Evolutionary conservation across 2,329 filamentous ascomycete species (phyloP), one percentile per base, ranked within the genome.

Genomic region (Xylaria sp.): DNA sequence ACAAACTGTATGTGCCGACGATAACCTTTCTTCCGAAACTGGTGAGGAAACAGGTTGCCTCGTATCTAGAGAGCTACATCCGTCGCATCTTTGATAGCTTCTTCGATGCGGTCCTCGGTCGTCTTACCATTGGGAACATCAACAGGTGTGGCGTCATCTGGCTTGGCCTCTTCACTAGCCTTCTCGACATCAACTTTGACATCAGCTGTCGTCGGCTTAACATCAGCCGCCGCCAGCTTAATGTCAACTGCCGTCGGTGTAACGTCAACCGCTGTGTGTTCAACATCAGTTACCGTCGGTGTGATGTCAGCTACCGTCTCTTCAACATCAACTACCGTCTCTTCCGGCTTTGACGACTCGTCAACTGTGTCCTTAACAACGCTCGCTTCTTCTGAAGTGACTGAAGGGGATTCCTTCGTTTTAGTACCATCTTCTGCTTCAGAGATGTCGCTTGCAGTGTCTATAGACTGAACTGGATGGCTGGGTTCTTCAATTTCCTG

Each of bases 51-150:
- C 23, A 40, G 48, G 48, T 38, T 41, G 37, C 48, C 44, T 54
- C 63, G 56, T 41, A 31, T 49, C 63, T 65, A 65, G 41, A 41
- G 53, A 60, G 63, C 19, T 43, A 33, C 53, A 43, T 43, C 38
- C 44, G 33, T 13, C 41, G 17, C 46, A 37, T 63, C 56, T 21
- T 23, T 43, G 31, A 41, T 38, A n/a, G 31, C 40, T 33, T 13
- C 43, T 40, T 60, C 56, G 17, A 33, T 25, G 13, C 8, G 23
- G 4, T 17, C 38, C 17, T 58, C 44, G 13, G 4, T 31, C 11
- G 35, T 23, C 7, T 19, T 17, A 40, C 47, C 25, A 7, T 33
- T 25, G 15, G 33, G 9, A 17, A 15, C 19, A 46, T 38, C 35
- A 27, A 15, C 4, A 21, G 43, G 43, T 27, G 15, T 17, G n/a